phyloP scores from a whole-genome alignment of 2,329 filamentous ascomycete genomes.

The Diplodia mutila region DNA sequence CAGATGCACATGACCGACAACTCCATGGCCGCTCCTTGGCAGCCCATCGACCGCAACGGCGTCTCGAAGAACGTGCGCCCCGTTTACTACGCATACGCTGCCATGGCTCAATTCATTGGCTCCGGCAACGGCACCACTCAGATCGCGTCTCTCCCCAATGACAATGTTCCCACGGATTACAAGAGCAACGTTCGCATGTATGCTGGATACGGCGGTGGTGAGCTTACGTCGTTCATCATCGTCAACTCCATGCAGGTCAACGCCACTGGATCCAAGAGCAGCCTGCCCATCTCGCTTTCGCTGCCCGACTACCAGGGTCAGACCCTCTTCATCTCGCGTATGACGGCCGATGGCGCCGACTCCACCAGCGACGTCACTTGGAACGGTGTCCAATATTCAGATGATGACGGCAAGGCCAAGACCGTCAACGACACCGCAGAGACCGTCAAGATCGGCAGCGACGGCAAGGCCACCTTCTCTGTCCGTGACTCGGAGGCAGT shows the following conservation, averaged over 20 bases:
- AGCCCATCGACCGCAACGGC: constrained; percentile 48
- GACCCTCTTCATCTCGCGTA: constrained; percentile 52
- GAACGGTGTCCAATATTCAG: constrained; percentile 52
- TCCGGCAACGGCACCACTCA: constrained; percentile 52
- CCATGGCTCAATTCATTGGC: constrained; percentile 55
- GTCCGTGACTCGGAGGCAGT: constrained; percentile 52
- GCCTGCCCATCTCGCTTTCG: constrained; percentile 48
- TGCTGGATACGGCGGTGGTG: constrained; percentile 49
- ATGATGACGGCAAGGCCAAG: constrained; percentile 47
- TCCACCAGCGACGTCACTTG: constrained; percentile 48
- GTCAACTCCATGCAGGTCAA: constrained; percentile 54
- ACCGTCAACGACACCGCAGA: constrained; percentile 39
- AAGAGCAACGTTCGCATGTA: constrained; percentile 50
- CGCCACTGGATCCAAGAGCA: constrained; percentile 44
- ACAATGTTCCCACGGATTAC: constrained; percentile 42
- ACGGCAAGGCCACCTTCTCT: constrained; percentile 41
- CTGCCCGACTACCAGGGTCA: constrained; percentile 47
- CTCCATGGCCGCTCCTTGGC: constrained; percentile 56
- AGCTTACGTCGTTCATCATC: constrained; percentile 49
- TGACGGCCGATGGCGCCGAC: constrained; percentile 53
- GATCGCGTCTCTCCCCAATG: constrained; percentile 43
- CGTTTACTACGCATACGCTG: constrained; percentile 56
- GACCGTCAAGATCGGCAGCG: constrained; percentile 38
- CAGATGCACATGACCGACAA: constrained; percentile 61
- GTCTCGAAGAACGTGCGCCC: constrained; percentile 46